Base-by-base conservation (phyloP, 129 eudicot genomes). In the Flaveria robusta region DNA sequence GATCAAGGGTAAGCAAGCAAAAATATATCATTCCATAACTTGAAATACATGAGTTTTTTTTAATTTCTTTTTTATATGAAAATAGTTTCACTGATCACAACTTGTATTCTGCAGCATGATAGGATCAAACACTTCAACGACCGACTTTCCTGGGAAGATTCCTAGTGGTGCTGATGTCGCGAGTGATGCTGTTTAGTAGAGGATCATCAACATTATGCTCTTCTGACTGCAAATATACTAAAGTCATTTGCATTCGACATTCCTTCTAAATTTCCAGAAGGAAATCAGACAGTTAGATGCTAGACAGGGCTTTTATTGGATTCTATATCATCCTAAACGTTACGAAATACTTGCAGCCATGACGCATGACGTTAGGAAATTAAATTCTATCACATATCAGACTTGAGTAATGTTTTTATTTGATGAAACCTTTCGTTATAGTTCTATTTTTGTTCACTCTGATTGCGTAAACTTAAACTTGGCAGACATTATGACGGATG, bases 91-190 rank as follows among this genome's bases (percentile, higher is more conserved):
- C 41, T 15, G 10, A 26, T 66, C 9, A 15, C 60, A 15, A 23
- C 58, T 43, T 74, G 50, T 37, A 9, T 9, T 81, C 11, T 85
- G 85, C 88, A 93, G 96, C 58, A 83, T 77, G 82, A 74, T 80
- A 8, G 86, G 89, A 34, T 77, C 91, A 41, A 78, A 83, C 82
- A 26, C 83, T 76, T 79, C 98, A 37, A 74, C 83, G 39, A 88
- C 92, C 8, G 80, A 90, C 74, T 90, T 67, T 72, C 87, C 96
- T 15, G 97, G 98, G 55, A 90, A 90, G 81, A 84, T 86, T 74
- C 93, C 96, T 8, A 73, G 81, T 34, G 96, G 98, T 46, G 19
- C 75, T n/a, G 96, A 90, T 63, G 81, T 82, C 11, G 91, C 96
- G 1, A 90, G 93, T 69, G 96, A 80, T 34, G 79, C 73, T 51